Conservation (phyloP, 2,329 filamentous ascomycete genomes). For the Aspergillus bombycis region DNA sequence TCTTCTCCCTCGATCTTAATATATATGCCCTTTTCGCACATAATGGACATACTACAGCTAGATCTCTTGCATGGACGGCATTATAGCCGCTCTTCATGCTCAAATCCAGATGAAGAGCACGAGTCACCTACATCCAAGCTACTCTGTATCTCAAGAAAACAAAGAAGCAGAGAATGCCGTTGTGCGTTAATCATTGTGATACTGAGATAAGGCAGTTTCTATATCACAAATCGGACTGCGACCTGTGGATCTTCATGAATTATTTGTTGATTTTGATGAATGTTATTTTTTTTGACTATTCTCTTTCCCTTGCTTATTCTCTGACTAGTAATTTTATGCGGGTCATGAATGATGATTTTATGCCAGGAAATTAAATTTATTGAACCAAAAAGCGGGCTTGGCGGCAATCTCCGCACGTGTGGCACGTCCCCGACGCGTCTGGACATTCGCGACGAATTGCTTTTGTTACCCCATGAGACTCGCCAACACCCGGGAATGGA, state of each 20-base stretch:
- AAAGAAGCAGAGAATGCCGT: background rate
- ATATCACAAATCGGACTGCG: background rate
- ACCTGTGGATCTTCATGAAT: background rate
- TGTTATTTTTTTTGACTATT: background rate
- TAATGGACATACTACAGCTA: background rate
- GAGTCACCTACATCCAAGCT: background rate
- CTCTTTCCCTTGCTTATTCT: background rate
- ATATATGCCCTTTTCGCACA: background rate
- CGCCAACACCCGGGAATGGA: background rate
- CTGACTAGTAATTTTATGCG: background rate
- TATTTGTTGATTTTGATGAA: background rate
- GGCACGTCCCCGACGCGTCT: conserved; percentile 21
- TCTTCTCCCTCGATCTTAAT: background rate
- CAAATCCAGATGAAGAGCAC: background rate
- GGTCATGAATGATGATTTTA: background rate
- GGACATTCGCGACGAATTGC: conserved; percentile 22
- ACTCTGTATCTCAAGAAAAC: background rate
- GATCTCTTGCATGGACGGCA: background rate
- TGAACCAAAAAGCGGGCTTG: conserved; percentile 15
- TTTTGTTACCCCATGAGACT: conserved; percentile 2
- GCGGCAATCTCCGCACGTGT: conserved; percentile 27
- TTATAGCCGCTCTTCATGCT: background rate
- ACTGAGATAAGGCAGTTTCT: background rate
- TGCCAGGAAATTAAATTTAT: background rate
- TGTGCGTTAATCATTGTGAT: background rate